A percentile compares a stretch with the other conserved stretches of the same genome.
These are phyloP conservation scores for Phellinidium pouzarii DNA, from an alignment of 1,284 basidiomycete genomes.

Conservation along the genomic window DNA sequence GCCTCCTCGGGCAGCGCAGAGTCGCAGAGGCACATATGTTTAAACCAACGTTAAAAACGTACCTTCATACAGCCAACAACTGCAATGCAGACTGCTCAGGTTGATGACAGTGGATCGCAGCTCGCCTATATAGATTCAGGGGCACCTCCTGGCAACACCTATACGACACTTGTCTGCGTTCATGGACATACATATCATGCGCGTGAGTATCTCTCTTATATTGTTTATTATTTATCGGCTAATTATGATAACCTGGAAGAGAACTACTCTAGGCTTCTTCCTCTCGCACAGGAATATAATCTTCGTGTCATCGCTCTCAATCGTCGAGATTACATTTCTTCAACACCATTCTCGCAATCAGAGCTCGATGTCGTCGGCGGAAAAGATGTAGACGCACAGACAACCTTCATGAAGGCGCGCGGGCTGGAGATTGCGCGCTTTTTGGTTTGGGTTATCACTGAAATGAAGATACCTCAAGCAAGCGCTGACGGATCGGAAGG, in stretches of 20 bases:
- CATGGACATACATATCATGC: conserved; percentile 17
- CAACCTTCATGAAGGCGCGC: conserved; percentile 13
- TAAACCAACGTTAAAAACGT: too few species aligned
- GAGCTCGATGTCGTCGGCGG: conserved; percentile 20
- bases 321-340: conserved; percentile 23
- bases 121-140: conserved; percentile 18
- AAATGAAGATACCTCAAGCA: conserved; percentile 12
- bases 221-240: neutral
- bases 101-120: conserved; percentile 11
- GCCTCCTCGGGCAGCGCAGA: too few species aligned
- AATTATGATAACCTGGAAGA: neutral
- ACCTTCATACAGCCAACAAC: too few species aligned
- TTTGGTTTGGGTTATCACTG: conserved; percentile 16
- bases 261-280: conserved; percentile 18
- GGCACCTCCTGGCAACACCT: conserved; percentile 4
- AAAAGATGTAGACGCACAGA: conserved; percentile 10
- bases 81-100: conserved; percentile 6
- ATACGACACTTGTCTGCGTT: conserved; percentile 16
- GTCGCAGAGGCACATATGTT: too few species aligned
- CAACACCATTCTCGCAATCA: conserved; percentile 19
- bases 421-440: conserved; percentile 20
- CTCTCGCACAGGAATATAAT: conserved; percentile 19
- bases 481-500: conserved; percentile 12
- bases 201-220: conserved; percentile 8
- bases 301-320: conserved; percentile 23